Evolutionary conservation across 208 protist species (phyloP), one percentile per base, ranked within the genome.

Genomic region (Crithidia fasciculata): DNA sequence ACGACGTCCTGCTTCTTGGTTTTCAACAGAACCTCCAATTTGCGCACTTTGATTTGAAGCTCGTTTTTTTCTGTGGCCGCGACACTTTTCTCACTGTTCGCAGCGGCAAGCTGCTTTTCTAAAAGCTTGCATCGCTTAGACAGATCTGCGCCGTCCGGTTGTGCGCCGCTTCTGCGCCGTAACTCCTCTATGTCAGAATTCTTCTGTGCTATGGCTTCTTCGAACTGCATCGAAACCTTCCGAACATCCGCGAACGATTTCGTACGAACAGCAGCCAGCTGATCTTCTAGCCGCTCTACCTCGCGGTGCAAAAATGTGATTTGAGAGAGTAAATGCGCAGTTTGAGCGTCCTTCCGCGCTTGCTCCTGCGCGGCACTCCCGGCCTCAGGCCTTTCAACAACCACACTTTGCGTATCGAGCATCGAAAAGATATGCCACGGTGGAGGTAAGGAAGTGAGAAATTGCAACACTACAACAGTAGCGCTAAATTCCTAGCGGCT

Each of bases 291-390:
- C 8, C 91, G 73, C 39, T 95, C 88, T 37, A 95, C 86, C 66
- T 95, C 91, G 63, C 82, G 85, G 62, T 95, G 91, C 12, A 96
- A 71, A 86, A 94, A 93, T 8, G 55, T 77, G 50, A 96, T 93
- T 57, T 96, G 91, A 3, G 79, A 80, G 9, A 92, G 65, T 2
- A 93, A 69, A 72, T 93, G 87, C 3, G 85, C 80, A 5, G 78
- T 81, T 44, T 87, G 78, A 43, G 75, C 52, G 3, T 83, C 73
- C 54, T 19, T 68, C 12, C 41, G 45, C 8, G 62, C 15, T 12
- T 28, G 19, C 0, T 57, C 37, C 47, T 68, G 62, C 4, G 44
- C 62, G 56, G 62, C 3, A 28, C 45, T 57, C 5, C 45, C 62
- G 4, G 62, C 28, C n/a, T n/a, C 62, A 5, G 62, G 62, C 13